Base-by-base conservation (phyloP, 1,284 basidiomycete genomes). In the Tilletiaria anomala region DNA sequence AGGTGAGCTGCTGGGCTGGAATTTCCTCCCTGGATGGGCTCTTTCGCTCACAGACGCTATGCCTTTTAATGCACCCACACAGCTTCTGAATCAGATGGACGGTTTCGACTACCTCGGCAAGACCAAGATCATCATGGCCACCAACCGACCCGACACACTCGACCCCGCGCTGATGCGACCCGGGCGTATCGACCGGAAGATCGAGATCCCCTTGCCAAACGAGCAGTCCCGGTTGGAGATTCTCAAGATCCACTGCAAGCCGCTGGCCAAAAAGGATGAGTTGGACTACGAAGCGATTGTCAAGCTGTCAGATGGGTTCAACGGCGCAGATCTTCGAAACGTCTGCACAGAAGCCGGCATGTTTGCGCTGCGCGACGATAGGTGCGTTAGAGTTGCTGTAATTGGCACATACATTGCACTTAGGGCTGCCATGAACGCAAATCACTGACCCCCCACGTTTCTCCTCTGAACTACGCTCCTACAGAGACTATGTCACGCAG, bases 361-460 rank as follows among this genome's bases (percentile, higher is more conserved):
- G 88, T 96, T 96, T 68, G 93, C 93, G 11, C 96, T 99, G 60
- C 76, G 93, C 39, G 89, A 94, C 50, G 89, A 94, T n/a, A n/a
- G n/a, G n/a, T n/a, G n/a, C n/a, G n/a, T n/a, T n/a, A n/a, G n/a
- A n/a, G n/a, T n/a, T n/a, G n/a, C n/a, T n/a, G n/a, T n/a, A n/a
- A n/a, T n/a, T n/a, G n/a, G n/a, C n/a, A 10, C 5, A 5, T 42
- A 17, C 40, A 12, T n/a, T n/a, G n/a, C n/a, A n/a, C n/a, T n/a
- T n/a, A n/a, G n/a, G n/a, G n/a, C n/a, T n/a, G n/a, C n/a, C n/a
- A n/a, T 36, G 19, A 12, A 20, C 12, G 33, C 29, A 23, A 22
- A 4, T 19, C 11, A 14, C 17, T 23, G 18, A 33, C 37, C 37
- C 35, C n/a, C n/a, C 10, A 47, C 12, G 80, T 80, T 48, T 45